These are phyloP conservation scores for Cordyceps javanica DNA, from an alignment of 2,329 filamentous ascomycete species.

Conservation along the genomic window DNA sequence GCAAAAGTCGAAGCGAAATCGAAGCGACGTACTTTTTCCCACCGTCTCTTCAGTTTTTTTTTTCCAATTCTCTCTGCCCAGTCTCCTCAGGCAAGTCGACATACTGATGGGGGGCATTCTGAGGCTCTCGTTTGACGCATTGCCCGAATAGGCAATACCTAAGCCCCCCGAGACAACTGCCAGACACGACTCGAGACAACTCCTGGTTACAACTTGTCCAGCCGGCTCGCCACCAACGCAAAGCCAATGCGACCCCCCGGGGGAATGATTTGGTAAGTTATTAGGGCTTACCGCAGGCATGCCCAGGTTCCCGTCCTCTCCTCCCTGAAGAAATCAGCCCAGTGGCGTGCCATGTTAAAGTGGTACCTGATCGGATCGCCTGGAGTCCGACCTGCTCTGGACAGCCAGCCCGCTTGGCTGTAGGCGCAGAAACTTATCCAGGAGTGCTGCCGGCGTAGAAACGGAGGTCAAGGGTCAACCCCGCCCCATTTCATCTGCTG, in stretches of 20 bases:
- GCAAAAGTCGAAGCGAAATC: neutral
- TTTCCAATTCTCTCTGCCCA: neutral
- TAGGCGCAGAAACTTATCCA: neutral
- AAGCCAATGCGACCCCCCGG: neutral
- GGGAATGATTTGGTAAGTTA: neutral
- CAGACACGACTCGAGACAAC: conserved; percentile 30
- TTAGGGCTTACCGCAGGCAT: neutral
- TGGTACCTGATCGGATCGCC: conserved; percentile 6
- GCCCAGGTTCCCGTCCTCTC: neutral
- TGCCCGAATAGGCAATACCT: conserved; percentile 14
- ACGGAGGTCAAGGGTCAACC: neutral
- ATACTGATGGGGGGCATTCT: neutral
- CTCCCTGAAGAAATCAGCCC: neutral
- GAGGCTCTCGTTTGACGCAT: conserved; percentile 12
- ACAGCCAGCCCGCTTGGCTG: neutral
- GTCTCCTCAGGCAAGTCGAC: neutral
- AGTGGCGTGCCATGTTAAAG: neutral
- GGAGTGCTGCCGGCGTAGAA: neutral
- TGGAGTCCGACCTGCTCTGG: neutral
- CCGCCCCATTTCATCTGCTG: conserved; percentile 15
- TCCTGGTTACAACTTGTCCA: conserved; percentile 26
- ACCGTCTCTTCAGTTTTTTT: neutral
- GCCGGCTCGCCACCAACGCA: neutral
- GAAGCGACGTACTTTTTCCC: neutral
- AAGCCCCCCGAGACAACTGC: conserved; percentile 16